Percentiles rank a stretch among this genome's conserved stretches.
Conservation (phyloP, 805 yeast genomes). For the Grigorovia jiainica region DNA sequence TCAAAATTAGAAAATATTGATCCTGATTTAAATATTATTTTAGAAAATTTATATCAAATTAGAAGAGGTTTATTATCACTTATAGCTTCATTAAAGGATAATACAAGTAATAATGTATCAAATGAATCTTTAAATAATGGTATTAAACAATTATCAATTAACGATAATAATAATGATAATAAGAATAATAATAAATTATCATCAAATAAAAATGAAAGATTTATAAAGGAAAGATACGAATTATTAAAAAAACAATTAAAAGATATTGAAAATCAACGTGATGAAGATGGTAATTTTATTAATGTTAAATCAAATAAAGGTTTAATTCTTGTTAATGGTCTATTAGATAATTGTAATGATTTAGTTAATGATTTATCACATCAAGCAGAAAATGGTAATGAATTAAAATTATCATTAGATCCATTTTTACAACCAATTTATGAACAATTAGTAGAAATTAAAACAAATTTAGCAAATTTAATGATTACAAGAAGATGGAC, state of each 20-base stretch:
- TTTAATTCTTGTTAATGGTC: conserved; percentile 51
- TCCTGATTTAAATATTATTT: conserved; percentile 38
- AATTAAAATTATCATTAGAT: conserved; percentile 31
- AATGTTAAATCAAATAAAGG: conserved; percentile 24
- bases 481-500: conserved; percentile 96
- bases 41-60: conserved; percentile 52
- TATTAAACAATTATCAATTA: too few relatives aligned
- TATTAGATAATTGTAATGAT: conserved; percentile 76
- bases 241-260: conserved; percentile 32
- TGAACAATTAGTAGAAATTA: conserved; percentile 52
- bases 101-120: conserved; percentile 5
- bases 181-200: conserved; percentile 1
- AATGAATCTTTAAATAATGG: too few relatives aligned
- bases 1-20: conserved; percentile 45
- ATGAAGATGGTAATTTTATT: conserved; percentile 36
- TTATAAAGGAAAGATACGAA: conserved; percentile 25
- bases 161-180: too few relatives aligned
- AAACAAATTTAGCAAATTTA: conserved; percentile 68
- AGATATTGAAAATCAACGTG: conserved; percentile 40
- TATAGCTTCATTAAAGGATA: conserved; percentile 29
- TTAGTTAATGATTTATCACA: conserved; percentile 59
- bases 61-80: conserved; percentile 52
- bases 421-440: conserved; percentile 51
- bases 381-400: conserved; percentile 17
- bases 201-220: conserved; percentile 1